phyloP scores from a whole-genome alignment of 169 alveolate genomes.

The Plasmodium malariae region DNA sequence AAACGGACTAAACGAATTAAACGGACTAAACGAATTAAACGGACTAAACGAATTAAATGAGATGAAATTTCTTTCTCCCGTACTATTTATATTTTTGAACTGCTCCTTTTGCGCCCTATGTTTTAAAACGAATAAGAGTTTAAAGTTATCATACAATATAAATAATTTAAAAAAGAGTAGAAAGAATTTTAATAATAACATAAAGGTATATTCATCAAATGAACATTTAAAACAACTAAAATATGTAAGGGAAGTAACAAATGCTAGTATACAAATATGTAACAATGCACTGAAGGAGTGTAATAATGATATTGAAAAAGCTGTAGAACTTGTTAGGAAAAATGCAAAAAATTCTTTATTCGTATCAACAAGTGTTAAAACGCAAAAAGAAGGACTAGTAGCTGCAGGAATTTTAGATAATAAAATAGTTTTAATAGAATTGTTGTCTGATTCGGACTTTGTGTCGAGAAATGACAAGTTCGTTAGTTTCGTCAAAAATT shows the following conservation, averaged over 20 bases:
- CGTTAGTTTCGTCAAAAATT: slow-evolving; percentile 14
- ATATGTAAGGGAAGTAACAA: slow-evolving; percentile 61
- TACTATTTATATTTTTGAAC: neutral
- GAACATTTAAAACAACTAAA: slow-evolving; percentile 43
- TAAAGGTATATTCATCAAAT: neutral
- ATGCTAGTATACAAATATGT: slow-evolving; percentile 68
- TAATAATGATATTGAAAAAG: slow-evolving; percentile 46
- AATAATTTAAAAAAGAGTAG: neutral
- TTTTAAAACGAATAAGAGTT: slow-evolving; percentile 10
- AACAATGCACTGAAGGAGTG: slow-evolving; percentile 59
- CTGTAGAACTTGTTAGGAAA: slow-evolving; percentile 53
- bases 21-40: too few relatives aligned
- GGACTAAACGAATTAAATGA: slow-evolving; percentile 12
- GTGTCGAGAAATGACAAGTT: slow-evolving; percentile 44
- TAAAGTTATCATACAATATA: neutral
- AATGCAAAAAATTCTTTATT: slow-evolving; percentile 16
- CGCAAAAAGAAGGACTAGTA: slow-evolving; percentile 52
- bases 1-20: too few relatives aligned
- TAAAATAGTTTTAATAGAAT: slow-evolving; percentile 22
- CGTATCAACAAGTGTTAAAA: slow-evolving; percentile 50
- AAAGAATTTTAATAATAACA: neutral
- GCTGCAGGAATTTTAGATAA: slow-evolving; percentile 15
- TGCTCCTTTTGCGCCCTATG: neutral
- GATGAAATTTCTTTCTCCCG: slow-evolving; percentile 19
- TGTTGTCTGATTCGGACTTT: slow-evolving; percentile 67